These are phyloP conservation scores for Bifiguratus adelaidae DNA, from an alignment of 192 early-diverging fungal species.

Conservation along the genomic window DNA sequence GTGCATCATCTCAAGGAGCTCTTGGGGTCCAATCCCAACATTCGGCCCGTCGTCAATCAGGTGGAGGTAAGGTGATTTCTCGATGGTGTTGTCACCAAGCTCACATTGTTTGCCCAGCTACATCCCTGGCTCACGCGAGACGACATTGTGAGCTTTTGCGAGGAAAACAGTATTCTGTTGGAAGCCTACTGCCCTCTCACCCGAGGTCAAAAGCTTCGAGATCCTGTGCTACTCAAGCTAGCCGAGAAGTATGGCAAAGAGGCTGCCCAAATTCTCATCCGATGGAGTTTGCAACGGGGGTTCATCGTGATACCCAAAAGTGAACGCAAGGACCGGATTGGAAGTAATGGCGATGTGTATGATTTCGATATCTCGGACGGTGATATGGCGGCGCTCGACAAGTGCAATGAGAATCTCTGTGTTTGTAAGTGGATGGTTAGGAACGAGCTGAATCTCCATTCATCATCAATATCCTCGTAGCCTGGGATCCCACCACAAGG, in stretches of 20 bases:
- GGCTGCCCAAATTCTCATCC: constrained; percentile 35
- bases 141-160: constrained; percentile 33
- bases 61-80: constrained; percentile 25
- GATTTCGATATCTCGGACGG: constrained; percentile 39
- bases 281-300: constrained; percentile 38
- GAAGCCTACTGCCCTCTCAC: constrained; percentile 47
- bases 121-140: constrained; percentile 34
- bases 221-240: constrained; percentile 32
- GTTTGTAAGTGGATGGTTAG: constrained; percentile 16
- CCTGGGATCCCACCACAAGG: constrained; percentile 14
- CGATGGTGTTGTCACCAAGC: neutral
- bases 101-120: constrained; percentile 10
- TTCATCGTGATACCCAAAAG: constrained; percentile 46
- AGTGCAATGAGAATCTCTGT: constrained; percentile 30
- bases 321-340: constrained; percentile 25
- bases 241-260: constrained; percentile 39
- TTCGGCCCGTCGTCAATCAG: constrained; percentile 40
- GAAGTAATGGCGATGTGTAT: constrained; percentile 44
- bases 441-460: neutral
- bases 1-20: constrained; percentile 39
- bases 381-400: constrained; percentile 41
- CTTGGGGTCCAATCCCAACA: constrained; percentile 17
- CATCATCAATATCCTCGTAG: constrained; percentile 5
- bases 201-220: constrained; percentile 32
- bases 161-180: constrained; percentile 29